phyloP scores from a whole-genome alignment of 176 grass and related monocot species.

The Saccharum spontaneum region DNA sequence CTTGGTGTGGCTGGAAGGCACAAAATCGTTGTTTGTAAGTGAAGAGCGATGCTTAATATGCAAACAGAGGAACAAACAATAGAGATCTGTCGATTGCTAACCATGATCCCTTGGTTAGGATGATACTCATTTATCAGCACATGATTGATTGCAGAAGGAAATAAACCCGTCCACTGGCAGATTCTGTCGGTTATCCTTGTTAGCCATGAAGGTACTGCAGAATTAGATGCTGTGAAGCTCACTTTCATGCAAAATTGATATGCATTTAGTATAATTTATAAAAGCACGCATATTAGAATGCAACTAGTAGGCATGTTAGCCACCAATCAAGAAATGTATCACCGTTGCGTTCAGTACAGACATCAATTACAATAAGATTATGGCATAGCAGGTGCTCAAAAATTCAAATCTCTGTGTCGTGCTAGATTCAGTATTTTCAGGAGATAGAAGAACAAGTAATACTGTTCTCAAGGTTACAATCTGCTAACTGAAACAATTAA shows the following conservation, averaged over 20 bases:
- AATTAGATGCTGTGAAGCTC: slow-evolving; percentile 6
- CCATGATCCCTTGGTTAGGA: slow-evolving; percentile 95
- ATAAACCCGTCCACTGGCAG: slow-evolving; percentile 65
- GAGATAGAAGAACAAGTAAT: neutral
- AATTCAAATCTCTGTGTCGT: neutral
- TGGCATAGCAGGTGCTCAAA: neutral
- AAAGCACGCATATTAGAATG: neutral
- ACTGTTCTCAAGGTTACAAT: neutral
- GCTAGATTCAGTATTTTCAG: neutral
- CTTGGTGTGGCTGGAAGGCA: slow-evolving; percentile 64
- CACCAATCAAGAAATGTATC: neutral
- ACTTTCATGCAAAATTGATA: slow-evolving; percentile 17
- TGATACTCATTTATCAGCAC: slow-evolving; percentile 92
- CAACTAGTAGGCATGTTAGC: neutral
- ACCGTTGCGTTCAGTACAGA: neutral
- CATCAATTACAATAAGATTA: neutral
- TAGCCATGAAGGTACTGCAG: slow-evolving; percentile 90
- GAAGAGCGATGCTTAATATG: neutral
- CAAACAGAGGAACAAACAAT: neutral
- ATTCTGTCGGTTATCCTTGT: slow-evolving; percentile 78
- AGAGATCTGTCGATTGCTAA: slow-evolving; percentile 34
- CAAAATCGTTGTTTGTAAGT: neutral
- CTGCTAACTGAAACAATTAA: neutral
- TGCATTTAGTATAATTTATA: neutral
- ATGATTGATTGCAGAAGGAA: slow-evolving; percentile 87